Evolutionary conservation across 208 protist species (phyloP), one percentile per base, ranked within the genome.

Genomic region (Perkinsela sp.): DNA sequence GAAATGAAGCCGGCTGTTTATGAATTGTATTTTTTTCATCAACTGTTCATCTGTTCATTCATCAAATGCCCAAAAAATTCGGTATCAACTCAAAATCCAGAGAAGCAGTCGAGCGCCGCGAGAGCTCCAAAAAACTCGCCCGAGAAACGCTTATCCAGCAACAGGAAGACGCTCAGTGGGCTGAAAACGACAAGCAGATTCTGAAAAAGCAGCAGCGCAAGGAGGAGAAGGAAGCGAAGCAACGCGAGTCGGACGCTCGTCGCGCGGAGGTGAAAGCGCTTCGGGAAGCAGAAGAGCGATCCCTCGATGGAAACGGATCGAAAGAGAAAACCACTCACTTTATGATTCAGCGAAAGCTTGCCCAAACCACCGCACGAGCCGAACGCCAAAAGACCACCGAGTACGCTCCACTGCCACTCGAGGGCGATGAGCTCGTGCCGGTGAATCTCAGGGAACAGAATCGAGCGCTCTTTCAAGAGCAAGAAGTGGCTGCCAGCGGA

Each of bases 121-220:
- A 57, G 40, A 22, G 13, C 40, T n/a, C 6, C 13, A 57, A 57
- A 22, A 57, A 57, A 6, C 13, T 22, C 22, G 40, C 6, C 40
- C 40, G 40, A n/a, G 6, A n/a, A 22, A 22, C 6, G 40, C 6
- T n/a, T 6, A 6, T n/a, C 13, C 40, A 57, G 40, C 6, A 57
- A 22, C 13, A 57, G 40, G 40, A 57, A 6, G 40, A 57, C 6
- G 22, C 22, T 6, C 40, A n/a, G 13, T 57, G 40, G 40, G 40
- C 40, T n/a, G 40, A 57, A 6, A 57, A 57, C 40, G 40, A 57
- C 40, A 57, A 57, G 40, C 40, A 57, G 13, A 22, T 57, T 6
- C 40, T n/a, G 40, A 57, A 57, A 57, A 57, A 57, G 40, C 40
- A 57, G 40, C 40, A 57, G 40, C 40, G 40, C 40, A 57, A 57